These are phyloP conservation scores for Globisporangium cylindrosporum DNA, from an alignment of 352 stramenopile genomes.

Conservation along the genomic window DNA sequence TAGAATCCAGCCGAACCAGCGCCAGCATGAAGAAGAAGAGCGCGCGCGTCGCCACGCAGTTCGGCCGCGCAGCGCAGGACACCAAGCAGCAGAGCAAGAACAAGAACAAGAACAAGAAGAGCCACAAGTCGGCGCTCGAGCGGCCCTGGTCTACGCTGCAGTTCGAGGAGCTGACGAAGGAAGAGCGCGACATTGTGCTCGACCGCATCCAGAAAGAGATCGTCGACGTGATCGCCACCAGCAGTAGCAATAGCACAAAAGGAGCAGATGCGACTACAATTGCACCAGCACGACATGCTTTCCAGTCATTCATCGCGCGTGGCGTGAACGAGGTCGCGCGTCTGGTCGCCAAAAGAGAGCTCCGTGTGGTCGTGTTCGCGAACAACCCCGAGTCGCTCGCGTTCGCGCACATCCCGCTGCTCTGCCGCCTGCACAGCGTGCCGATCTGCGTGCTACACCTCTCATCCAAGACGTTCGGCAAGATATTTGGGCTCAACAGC, in stretches of 20 bases:
- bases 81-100: constrained; percentile 4
- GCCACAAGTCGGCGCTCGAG: constrained; percentile 1
- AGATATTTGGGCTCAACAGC: constrained; percentile 54
- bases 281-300: constrained; percentile 1
- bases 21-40: constrained; percentile 5
- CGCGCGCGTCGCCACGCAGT: constrained; percentile 9
- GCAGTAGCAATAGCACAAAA: not conserved
- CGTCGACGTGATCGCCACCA: constrained; percentile 11
- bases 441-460: constrained; percentile 70
- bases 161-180: constrained; percentile 60
- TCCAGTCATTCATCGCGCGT: constrained; percentile 31
- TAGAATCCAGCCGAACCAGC: not conserved
- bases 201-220: constrained; percentile 70
- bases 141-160: constrained; percentile 48
- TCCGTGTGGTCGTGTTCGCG: constrained; percentile 66
- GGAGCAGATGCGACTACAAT: constrained; percentile 5
- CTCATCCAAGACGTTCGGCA: constrained; percentile 63
- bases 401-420: constrained; percentile 65
- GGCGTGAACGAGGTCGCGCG: constrained; percentile 63
- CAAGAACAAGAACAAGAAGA: constrained; percentile 15
- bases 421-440: constrained; percentile 63
- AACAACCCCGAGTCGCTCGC: constrained; percentile 52
- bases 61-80: constrained; percentile 6
- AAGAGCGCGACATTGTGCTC: constrained; percentile 80
- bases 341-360: constrained; percentile 33